Evolutionary conservation across 768 basidiomycete genomes (phyloP), one percentile per base, ranked within the genome.

Genomic region (Termitomyces sp.): DNA sequence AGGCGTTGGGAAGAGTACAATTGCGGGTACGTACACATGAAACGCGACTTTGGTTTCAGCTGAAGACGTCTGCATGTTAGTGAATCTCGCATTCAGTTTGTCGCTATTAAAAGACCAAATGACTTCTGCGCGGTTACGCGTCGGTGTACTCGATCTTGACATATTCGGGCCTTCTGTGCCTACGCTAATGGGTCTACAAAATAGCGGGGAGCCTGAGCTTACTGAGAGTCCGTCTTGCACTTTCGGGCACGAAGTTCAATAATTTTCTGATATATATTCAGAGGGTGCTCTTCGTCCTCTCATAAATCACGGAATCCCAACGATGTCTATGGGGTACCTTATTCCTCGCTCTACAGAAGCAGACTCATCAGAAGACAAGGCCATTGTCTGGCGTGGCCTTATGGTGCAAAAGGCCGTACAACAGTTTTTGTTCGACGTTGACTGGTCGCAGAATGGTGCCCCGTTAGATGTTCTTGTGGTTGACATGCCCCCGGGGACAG

Each of bases 321-420:
- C 89, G 62, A 98, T 98, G 96, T 97, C 94, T 0, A 97, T 99
- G 84, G 96, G 94, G 3, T 99, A 94, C 67, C 81, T 99, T 12
- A 79, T 98, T 13, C 88, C 90, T 1, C 72, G 74, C 52, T 64
- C 76, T 1, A 60, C 73, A 31, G 76, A 79, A 7, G 73, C 74
- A 27, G 73, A 74, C 40, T 73, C 80, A 3, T 78, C 78, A 51
- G 77, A 78, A 33, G 92, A 95, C 65, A 84, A 85, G 0, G 86
- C 94, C 0, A 79, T 98, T 31, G 91, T 96, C 29, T 99, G 96
- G 96, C 81, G 96, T 23, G 96, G 96, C 2, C 80, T 97, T 20
- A 98, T 98, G 96, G 96, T 98, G 1, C 94, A 96, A 72, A 98
- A 98, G 66, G 94, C 95, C 23, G 93, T 95, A 0, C 95, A 98